Base-by-base conservation (phyloP, 2,329 filamentous ascomycete genomes). In the Claviceps sp. region DNA sequence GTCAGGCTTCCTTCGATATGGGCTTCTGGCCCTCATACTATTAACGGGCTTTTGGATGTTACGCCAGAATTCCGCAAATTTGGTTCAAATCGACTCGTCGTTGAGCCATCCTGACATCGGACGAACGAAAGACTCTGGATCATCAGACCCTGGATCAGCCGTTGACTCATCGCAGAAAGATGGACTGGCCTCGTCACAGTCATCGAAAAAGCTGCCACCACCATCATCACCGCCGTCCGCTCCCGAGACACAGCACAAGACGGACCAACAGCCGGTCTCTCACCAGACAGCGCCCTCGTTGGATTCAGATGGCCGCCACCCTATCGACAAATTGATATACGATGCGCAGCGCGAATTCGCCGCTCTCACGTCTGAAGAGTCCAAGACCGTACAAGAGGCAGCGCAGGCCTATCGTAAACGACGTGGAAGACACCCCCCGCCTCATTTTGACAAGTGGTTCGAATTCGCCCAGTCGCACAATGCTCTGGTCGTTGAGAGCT, bases 381-480 rank as follows among this genome's bases (percentile, higher is more conserved):
- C 77, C 39, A 68, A 66, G 49, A 76, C 72, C 4, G 64, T 84
- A 46, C 64, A 68, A 36, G 70, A 77, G 20, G 77, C 79, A 7
- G 79, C 82, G 0, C 68, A 71, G 23, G 75, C 72, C 22, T 85
- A 84, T 61, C 73, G 80, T 54, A 63, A 71, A 49, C 73, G 73
- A 50, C 74, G 80, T 49, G 78, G 78, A 26, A 73, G 80, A 22
- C 77, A 83, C 58, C 81, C 80, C 6, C 80, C 80, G 2, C 80
- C 80, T 0, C 77, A 76, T 20, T 84, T 84, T 58, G 72, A 79
- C 54, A 67, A 72, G 37, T 83, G 80, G 80, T 78, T 76, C 61
- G 64, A 68, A 23, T 80, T 78, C 55, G 79, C 81, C 9, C 62
- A 65, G 34, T 66, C 74, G 20, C 68, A 71, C 49, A 68, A 77